These are phyloP conservation scores for Septoria linicola DNA, from an alignment of 2,329 filamentous ascomycete genomes.

Conservation along the genomic window DNA sequence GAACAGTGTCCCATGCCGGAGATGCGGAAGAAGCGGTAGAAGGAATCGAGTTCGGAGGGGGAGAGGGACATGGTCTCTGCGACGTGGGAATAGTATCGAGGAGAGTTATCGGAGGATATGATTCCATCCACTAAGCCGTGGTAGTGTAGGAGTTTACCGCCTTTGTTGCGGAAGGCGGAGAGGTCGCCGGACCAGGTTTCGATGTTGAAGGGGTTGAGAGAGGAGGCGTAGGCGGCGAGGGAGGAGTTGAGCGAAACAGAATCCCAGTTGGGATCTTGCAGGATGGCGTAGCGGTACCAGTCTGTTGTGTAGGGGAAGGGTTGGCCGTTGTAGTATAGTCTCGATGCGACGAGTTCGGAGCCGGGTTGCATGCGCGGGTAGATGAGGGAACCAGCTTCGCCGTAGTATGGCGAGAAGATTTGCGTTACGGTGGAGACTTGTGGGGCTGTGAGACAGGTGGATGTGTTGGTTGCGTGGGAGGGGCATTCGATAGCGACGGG, in stretches of 20 bases:
- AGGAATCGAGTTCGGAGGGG: slow-evolving; percentile 48
- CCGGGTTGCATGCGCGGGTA: slow-evolving; percentile 53
- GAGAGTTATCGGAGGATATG: slow-evolving; percentile 47
- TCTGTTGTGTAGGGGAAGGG: slow-evolving; percentile 47
- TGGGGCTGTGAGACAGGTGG: slow-evolving; percentile 43
- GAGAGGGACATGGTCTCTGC: slow-evolving; percentile 48
- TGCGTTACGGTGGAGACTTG: slow-evolving; percentile 46
- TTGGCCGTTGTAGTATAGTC: slow-evolving; percentile 40
- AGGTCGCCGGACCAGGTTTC: slow-evolving; percentile 47
- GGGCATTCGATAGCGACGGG: slow-evolving; percentile 41
- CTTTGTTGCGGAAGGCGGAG: slow-evolving; percentile 39
- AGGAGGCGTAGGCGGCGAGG: slow-evolving; percentile 40
- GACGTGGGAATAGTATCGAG: slow-evolving; percentile 49
- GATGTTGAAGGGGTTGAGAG: slow-evolving; percentile 40
- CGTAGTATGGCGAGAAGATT: slow-evolving; percentile 43
- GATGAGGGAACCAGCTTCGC: slow-evolving; percentile 45
- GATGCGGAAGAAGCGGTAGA: slow-evolving; percentile 55
- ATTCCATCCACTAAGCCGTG: slow-evolving; percentile 40
- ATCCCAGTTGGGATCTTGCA: slow-evolving; percentile 47
- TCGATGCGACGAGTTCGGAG: slow-evolving; percentile 41
- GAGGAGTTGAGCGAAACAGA: slow-evolving; percentile 37
- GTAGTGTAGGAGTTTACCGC: slow-evolving; percentile 50
- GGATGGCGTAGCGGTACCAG: slow-evolving; percentile 52
- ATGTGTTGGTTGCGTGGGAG: slow-evolving; percentile 36
- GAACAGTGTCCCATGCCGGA: slow-evolving; percentile 53